These are phyloP conservation scores for Auxenochlorella pyrenoidosa DNA, from an alignment of 139 green algal genomes.

Conservation along the genomic window DNA sequence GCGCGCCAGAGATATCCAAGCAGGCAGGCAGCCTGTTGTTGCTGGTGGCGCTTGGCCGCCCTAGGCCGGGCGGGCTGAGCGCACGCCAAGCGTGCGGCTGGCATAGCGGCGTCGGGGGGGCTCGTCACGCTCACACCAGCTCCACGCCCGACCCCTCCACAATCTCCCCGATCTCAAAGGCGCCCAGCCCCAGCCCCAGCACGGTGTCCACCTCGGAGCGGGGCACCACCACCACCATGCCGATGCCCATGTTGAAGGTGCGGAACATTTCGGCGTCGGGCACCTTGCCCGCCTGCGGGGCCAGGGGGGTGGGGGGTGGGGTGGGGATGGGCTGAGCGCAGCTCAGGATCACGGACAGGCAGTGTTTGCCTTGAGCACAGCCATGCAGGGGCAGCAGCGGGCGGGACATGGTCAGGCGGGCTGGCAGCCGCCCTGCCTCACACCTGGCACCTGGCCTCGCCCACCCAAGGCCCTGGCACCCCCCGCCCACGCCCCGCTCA, in stretches of 20 bases:
- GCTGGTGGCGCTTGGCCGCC: background rate
- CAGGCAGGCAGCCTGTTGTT: too few species aligned
- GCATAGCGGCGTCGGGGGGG: too few species aligned
- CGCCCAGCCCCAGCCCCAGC: constrained; percentile 33
- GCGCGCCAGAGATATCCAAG: too few species aligned
- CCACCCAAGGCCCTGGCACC: too few species aligned
- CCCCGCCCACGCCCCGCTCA: background rate
- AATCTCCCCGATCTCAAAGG: constrained; percentile 56
- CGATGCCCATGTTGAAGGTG: constrained; percentile 99
- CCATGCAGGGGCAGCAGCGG: background rate
- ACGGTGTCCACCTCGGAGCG: constrained; percentile 56
- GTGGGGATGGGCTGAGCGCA: background rate
- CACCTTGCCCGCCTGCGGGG: constrained; percentile 77
- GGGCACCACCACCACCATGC: constrained; percentile 90
- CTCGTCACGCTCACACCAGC: constrained; percentile 55
- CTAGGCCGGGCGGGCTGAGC: too few species aligned
- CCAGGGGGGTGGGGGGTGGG: background rate
- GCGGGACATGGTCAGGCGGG: background rate
- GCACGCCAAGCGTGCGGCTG: too few species aligned
- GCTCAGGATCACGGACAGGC: background rate
- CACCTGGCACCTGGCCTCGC: background rate
- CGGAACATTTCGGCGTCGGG: constrained; percentile 91
- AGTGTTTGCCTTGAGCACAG: background rate
- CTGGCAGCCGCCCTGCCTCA: background rate
- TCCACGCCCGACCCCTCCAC: constrained; percentile 50